These are phyloP conservation scores for Cladosporium sp. DNA, from an alignment of 2,329 filamentous ascomycete species.

Conservation along the genomic window DNA sequence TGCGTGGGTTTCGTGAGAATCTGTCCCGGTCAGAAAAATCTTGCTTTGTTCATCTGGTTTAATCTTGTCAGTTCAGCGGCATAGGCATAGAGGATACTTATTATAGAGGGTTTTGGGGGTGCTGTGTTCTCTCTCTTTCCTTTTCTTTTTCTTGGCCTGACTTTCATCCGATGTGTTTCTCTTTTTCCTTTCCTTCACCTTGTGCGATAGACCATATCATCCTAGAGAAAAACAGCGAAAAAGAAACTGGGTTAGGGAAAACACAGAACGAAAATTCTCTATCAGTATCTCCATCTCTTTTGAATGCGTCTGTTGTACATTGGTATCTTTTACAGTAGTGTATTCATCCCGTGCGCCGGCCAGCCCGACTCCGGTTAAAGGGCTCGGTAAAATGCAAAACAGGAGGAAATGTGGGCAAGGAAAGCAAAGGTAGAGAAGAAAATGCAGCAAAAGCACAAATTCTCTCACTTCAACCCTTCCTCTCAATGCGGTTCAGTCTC, in stretches of 20 bases:
- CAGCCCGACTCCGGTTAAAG: not conserved
- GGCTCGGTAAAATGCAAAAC: slow-evolving; percentile 7
- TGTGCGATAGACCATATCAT: not conserved
- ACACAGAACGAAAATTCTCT: too few relatives aligned
- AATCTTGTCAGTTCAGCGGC: not conserved
- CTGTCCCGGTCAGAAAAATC: not conserved
- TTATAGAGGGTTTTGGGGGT: not conserved
- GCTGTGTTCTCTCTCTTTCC: not conserved
- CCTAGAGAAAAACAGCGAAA: too few relatives aligned
- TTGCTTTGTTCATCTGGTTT: not conserved
- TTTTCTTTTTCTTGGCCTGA: not conserved
- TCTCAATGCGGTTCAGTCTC: slow-evolving; percentile 56
- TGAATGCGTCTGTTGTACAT: slow-evolving; percentile 12
- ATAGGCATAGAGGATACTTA: not conserved
- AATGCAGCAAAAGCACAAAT: not conserved
- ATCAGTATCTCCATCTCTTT: too few relatives aligned
- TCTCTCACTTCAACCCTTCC: slow-evolving; percentile 33
- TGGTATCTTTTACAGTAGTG: slow-evolving; percentile 16
- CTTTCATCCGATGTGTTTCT: too few relatives aligned
- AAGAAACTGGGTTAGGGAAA: too few relatives aligned
- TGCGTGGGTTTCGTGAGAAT: not conserved
- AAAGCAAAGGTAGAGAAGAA: too few relatives aligned
- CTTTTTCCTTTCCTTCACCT: too few relatives aligned
- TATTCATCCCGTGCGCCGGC: slow-evolving; percentile 6
- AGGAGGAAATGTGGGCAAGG: slow-evolving; percentile 9